Conservation (phyloP, 2,329 filamentous ascomycete genomes). For the Ophiocordyceps camponoti-floridani region DNA sequence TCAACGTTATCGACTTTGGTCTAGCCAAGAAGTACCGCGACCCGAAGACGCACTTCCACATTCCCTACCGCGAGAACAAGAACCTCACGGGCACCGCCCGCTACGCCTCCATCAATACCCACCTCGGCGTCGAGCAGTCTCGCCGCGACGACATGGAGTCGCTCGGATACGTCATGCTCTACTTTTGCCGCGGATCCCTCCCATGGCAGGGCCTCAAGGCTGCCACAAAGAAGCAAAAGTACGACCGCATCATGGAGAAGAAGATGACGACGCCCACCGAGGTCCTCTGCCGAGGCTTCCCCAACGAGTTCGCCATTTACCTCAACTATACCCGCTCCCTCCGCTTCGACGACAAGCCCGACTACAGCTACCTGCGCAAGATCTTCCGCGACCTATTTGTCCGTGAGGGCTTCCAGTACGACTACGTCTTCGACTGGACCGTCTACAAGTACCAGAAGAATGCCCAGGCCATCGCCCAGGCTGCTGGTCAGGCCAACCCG, state of each 20-base stretch:
- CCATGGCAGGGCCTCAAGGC: constrained; percentile 98
- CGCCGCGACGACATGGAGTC: constrained; percentile 99
- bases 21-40: constrained; percentile 99
- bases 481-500: constrained; percentile 45
- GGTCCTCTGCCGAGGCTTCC: constrained; percentile 96
- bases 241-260: constrained; percentile 99
- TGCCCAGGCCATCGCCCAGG: constrained; percentile 80
- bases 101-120: constrained; percentile 98
- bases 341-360: constrained; percentile 98
- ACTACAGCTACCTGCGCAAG: constrained; percentile 99
- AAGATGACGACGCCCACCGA: constrained; percentile 99
- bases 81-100: constrained; percentile 97
- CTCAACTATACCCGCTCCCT: constrained; percentile 98
- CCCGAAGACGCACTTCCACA: constrained; percentile 99
- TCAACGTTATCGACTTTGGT: constrained; percentile 98
- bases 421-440: constrained; percentile 99
- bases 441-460: constrained; percentile 99
- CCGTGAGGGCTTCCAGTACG: constrained; percentile 97
- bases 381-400: constrained; percentile 99
- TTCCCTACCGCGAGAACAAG: constrained; percentile 99
- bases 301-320: constrained; percentile 99
- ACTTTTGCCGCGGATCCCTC: constrained; percentile 97
- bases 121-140: constrained; percentile 95
- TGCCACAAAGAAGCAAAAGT: constrained; percentile 99
- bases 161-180: constrained; percentile 97